Percentiles rank a stretch among this genome's conserved stretches.
These are phyloP conservation scores for Acanthamoeba lenticulata DNA, from an alignment of 208 protist species.

Conservation along the genomic window DNA sequence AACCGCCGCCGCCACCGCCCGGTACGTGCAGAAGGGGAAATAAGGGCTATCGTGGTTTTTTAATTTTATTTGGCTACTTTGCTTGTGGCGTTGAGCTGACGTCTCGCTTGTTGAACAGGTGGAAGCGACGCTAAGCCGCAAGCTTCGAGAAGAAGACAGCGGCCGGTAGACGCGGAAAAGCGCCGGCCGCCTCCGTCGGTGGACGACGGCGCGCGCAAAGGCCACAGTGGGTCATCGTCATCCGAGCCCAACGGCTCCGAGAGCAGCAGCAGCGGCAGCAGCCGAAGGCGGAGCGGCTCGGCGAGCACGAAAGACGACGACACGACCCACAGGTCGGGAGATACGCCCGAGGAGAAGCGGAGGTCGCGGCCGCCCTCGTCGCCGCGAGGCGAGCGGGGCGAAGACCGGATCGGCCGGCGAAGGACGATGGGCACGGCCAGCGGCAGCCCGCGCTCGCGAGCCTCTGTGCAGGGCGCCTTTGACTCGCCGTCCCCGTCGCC, in stretches of 20 bases:
- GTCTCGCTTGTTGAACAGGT: not conserved
- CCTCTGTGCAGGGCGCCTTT: conserved; percentile 23
- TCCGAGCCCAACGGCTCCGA: not conserved
- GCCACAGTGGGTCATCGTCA: not conserved
- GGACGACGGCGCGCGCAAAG: not conserved
- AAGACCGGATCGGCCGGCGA: not conserved
- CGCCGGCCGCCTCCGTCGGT: not conserved
- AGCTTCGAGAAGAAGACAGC: not conserved
- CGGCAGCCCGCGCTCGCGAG: conserved; percentile 7
- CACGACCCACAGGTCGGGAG: not conserved
- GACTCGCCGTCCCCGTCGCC: not conserved
- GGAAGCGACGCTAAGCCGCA: not conserved
- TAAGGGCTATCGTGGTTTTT: not conserved
- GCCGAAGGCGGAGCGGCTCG: not conserved
- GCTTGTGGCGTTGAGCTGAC: not conserved
- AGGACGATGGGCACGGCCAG: not conserved
- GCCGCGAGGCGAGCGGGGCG: not conserved
- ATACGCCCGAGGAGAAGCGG: not conserved
- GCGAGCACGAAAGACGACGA: not conserved
- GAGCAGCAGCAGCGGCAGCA: not conserved
- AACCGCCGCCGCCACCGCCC: conserved; percentile 31
- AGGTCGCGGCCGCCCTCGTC: conserved; percentile 5
- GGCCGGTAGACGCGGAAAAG: not conserved
- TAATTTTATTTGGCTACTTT: not conserved
- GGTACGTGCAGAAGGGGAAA: not conserved